Evolutionary conservation across 2,329 filamentous ascomycete genomes (phyloP).

Genomic region (Penicillium sp.): DNA sequence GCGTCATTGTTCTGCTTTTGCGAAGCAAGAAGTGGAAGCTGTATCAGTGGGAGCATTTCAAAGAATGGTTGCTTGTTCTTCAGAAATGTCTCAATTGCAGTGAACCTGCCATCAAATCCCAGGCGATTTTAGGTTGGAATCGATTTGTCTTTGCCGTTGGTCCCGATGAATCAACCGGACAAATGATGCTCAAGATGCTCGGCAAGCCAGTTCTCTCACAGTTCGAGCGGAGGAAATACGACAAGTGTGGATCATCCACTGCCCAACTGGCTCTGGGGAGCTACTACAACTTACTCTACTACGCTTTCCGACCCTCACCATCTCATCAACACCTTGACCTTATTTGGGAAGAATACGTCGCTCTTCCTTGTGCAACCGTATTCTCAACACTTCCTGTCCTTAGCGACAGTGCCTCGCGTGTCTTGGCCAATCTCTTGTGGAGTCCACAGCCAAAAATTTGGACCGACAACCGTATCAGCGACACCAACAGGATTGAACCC

Average conservation of each 20-base stretch:
- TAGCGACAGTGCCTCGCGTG: conserved; percentile 60
- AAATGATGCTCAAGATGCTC: conserved; percentile 60
- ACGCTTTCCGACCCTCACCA: conserved; percentile 70
- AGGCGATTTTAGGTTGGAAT: conserved; percentile 83
- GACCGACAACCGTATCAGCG: conserved; percentile 69
- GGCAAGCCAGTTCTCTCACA: conserved; percentile 67
- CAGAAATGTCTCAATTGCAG: conserved; percentile 80
- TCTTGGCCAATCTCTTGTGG: conserved; percentile 68
- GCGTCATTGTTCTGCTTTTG: conserved; percentile 73
- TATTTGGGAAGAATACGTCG: conserved; percentile 75
- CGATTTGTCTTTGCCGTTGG: conserved; percentile 73
- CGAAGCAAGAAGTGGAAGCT: conserved; percentile 59
- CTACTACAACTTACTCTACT: conserved; percentile 79
- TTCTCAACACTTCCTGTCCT: conserved; percentile 52
- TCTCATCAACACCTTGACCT: conserved; percentile 65
- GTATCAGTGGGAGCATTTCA: conserved; percentile 68
- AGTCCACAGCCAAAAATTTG: conserved; percentile 58
- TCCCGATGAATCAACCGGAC: conserved; percentile 57
- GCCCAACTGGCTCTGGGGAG: conserved; percentile 65
- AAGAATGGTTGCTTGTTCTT: conserved; percentile 72
- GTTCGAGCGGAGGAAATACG: conserved; percentile 62
- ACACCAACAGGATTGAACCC: conserved; percentile 56
- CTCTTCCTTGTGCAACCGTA: conserved; percentile 60
- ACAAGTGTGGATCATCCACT: conserved; percentile 46
- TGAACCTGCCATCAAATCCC: conserved; percentile 66